Evolutionary conservation across 2,329 filamentous ascomycete genomes (phyloP).

Genomic region (Pochonia chlamydosporia): DNA sequence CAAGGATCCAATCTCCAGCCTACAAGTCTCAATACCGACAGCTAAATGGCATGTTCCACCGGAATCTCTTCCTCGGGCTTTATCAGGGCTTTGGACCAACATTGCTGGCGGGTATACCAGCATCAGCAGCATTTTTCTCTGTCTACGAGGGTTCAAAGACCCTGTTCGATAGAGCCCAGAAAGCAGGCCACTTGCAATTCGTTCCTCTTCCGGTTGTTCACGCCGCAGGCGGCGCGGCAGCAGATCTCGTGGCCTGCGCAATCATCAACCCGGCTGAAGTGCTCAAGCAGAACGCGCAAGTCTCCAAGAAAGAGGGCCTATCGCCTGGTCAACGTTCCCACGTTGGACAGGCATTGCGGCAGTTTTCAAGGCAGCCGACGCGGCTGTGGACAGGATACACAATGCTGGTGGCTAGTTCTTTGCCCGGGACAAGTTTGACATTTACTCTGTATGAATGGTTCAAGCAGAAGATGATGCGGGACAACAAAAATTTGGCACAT

Average conservation of each 20-base stretch:
- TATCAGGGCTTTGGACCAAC: conserved; percentile 17
- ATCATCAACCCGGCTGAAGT: conserved; percentile 15
- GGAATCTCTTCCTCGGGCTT: conserved; percentile 11
- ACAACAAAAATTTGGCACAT: not conserved
- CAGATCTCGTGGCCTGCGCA: conserved; percentile 12
- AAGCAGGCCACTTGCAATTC: not conserved
- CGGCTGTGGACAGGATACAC: conserved; percentile 10
- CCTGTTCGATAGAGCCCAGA: not conserved
- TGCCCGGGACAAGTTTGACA: conserved; percentile 8
- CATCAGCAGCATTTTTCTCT: conserved; percentile 14
- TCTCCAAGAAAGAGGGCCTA: conserved; percentile 2
- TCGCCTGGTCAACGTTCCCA: not conserved
- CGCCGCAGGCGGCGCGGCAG: conserved; percentile 12
- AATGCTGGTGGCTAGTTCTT: conserved; percentile 7
- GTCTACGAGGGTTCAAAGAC: conserved; percentile 13
- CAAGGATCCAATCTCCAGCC: conserved; percentile 12
- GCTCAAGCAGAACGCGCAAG: conserved; percentile 16
- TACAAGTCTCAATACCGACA: conserved; percentile 13
- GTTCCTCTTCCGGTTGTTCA: conserved; percentile 10
- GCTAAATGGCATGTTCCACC: conserved; percentile 7
- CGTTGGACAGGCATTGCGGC: not conserved
- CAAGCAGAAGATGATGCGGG: not conserved
- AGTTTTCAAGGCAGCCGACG: conserved; percentile 5
- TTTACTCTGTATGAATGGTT: conserved; percentile 10
- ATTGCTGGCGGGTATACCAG: conserved; percentile 10